Evolutionary conservation across 352 stramenopile species (phyloP).

Genomic region (Phytophthora quininea): DNA sequence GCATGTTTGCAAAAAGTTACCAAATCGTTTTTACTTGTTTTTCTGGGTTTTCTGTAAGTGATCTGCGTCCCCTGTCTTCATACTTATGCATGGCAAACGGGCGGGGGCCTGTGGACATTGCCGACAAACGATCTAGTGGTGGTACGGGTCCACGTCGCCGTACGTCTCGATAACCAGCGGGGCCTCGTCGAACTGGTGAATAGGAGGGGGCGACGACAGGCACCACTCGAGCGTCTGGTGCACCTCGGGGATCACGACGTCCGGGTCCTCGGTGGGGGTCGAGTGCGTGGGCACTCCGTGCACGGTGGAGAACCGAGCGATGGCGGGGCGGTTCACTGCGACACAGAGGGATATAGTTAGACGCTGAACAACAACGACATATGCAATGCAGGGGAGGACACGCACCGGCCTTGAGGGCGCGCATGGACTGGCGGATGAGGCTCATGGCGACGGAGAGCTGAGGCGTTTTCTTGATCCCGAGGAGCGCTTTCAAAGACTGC

Average conservation of each 20-base stretch:
- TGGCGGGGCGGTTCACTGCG: conserved; percentile 61
- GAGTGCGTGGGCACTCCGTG: conserved; percentile 42
- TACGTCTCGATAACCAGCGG: conserved; percentile 90
- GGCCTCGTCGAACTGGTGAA: conserved; percentile 91
- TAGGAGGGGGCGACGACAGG: conserved; percentile 77
- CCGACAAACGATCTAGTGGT: conserved; percentile 53
- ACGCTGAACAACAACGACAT: too few relatives aligned
- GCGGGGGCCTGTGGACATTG: too few relatives aligned
- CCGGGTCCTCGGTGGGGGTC: conserved; percentile 58
- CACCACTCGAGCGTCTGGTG: conserved; percentile 88
- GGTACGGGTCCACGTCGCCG: conserved; percentile 81
- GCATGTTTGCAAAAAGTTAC: conserved; percentile 39
- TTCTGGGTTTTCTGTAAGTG: conserved; percentile 25
- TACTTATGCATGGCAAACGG: conserved; percentile 39
- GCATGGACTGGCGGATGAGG: conserved; percentile 82
- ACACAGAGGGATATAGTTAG: neutral
- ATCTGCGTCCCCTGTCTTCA: conserved; percentile 20
- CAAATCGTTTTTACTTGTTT: conserved; percentile 26
- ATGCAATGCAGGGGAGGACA: conserved; percentile 8
- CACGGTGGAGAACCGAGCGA: conserved; percentile 59
- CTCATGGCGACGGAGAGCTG: conserved; percentile 52
- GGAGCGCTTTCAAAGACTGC: conserved; percentile 43
- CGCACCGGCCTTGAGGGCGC: conserved; percentile 80
- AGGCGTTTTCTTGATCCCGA: conserved; percentile 30
- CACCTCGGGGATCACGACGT: conserved; percentile 85